phyloP scores from a whole-genome alignment of 163 green algal species.

The Scenedesmus sp. region DNA sequence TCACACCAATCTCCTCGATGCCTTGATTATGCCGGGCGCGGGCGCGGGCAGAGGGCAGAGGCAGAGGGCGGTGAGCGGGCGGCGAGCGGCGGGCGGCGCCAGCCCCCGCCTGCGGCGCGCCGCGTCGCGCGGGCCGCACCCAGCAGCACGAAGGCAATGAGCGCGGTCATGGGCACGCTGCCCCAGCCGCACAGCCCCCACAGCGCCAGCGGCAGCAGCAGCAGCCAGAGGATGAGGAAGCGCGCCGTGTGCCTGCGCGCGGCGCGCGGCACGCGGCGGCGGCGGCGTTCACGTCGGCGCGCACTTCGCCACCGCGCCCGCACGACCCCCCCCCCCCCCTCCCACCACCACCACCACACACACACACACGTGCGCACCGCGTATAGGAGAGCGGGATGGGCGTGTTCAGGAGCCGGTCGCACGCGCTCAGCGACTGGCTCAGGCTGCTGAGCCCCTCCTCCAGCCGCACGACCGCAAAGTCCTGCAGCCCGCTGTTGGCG shows the following conservation, averaged over 20 bases:
- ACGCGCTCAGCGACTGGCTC: constrained; percentile 11
- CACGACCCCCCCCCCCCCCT: no score
- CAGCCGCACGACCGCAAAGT: constrained; percentile 24
- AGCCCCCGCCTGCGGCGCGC: background rate
- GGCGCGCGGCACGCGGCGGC: background rate
- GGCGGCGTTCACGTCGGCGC: no score
- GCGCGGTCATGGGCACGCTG: constrained; percentile 61
- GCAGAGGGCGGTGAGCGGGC: background rate
- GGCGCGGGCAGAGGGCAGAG: no score
- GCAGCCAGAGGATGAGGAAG: constrained; percentile 76
- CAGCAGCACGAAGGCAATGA: constrained; percentile 80
- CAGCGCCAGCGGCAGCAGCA: constrained; percentile 75
- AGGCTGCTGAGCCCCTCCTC: constrained; percentile 28
- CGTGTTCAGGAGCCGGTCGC: constrained; percentile 52
- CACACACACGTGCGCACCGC: background rate
- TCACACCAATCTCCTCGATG: constrained; percentile 45
- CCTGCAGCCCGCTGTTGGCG: constrained; percentile 14
- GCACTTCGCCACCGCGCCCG: no score
- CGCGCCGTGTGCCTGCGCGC: constrained; percentile 66
- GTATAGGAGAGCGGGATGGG: constrained; percentile 51
- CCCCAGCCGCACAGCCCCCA: constrained; percentile 68
- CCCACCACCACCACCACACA: background rate
- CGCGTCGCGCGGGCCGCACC: constrained; percentile 40
- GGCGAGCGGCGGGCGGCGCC: background rate
- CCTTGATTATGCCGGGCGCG: no score